Evolutionary conservation across 306 rosid species (phyloP), one percentile per base, ranked within the genome.

Genomic region (Citrullus mucosospermus): DNA sequence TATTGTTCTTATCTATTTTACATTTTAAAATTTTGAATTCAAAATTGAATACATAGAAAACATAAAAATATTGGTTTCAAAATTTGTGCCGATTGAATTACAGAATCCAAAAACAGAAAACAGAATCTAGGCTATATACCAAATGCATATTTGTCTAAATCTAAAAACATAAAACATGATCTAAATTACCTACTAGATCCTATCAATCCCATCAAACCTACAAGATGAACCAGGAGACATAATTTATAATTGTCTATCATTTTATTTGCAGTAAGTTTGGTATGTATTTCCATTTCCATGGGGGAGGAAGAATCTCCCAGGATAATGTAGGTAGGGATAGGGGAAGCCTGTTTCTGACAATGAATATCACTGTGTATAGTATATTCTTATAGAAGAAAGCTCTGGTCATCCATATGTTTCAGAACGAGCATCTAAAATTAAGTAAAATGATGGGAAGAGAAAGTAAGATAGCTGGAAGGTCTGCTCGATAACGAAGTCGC

Each of bases 231-330:
- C 17, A 50, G 38, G 20, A 39, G 41, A 32, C 38, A 75, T 30
- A 50, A 57, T 50, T 32, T 39, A 15, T 58, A 7, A 46, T 17
- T 53, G 79, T 76, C 76, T 34, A 28, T 62, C 54, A 61, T 46
- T 80, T 87, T 85, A 81, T 83, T 85, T 62, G 80, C 65, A 83
- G 62, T 77, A 34, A 75, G 57, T 81, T 83, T 39, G 80, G 79
- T 84, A 76, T 80, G 61, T 82, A 53, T 53, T 78, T 68, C 75
- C 54, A 70, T 76, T 83, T 79, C 82, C 80, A 80, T 20, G 78
- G 63, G 67, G 25, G 75, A 44, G 51, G n/a, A 73, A 46, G 76
- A 61, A 63, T 79, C 65, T 57, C 81, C 61, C 73, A 48, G 55
- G 77, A 76, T 55, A 68, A 78, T 41, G 76, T 80, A 62, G 38